Evolutionary conservation across 352 stramenopile genomes (phyloP), one percentile per base, ranked within the genome.

Genomic region (Phytophthora citricola): DNA sequence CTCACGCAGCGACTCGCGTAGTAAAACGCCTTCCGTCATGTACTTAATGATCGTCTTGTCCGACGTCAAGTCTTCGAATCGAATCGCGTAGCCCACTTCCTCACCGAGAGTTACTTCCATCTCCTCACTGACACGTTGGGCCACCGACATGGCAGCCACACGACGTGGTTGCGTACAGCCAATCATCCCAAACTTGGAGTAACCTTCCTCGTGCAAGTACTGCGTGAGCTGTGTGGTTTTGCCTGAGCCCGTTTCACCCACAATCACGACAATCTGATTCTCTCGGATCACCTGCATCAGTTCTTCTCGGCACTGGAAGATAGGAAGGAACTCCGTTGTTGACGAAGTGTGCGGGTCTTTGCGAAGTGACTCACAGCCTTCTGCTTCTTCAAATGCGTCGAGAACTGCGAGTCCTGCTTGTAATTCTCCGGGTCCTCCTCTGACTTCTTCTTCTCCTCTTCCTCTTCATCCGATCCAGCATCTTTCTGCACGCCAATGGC

Each of bases 161-260:
- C 98, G 94, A 70, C 98, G 87, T n/a, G 98, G 97, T 78, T 99
- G 97, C 15, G 97, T 99, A 79, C 97, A 99, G 2, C 92, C 97
- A n/a, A 99, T 93, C 64, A 91, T 96, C 1, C 92, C 91, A 64
- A 94, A 95, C 55, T 87, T 70, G 0, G 88, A 85, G 71, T 96
- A 97, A 4, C 92, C 87, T 71, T 97, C 92, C 70, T 98, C 95
- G 52, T 91, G 89, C 15, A 98, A 69, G 29, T 98, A 98, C 73
- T 99, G 97, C 6, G 96, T 99, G 6, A 99, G 76, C 68, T 99
- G 97, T 14, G 97, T 99, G 6, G 97, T 99, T 75, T 99, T 99
- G 32, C 96, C 94, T 4, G 87, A 97, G 20, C 97, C 97, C 5
- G 97, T 99, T 71, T 99, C 97, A 24, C 97, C 97, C 8, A 99